A percentile compares a stretch with the other conserved stretches of the same genome.
phyloP scores from a whole-genome alignment of 768 basidiomycete species.

The Tricholoma hemisulphureum region DNA sequence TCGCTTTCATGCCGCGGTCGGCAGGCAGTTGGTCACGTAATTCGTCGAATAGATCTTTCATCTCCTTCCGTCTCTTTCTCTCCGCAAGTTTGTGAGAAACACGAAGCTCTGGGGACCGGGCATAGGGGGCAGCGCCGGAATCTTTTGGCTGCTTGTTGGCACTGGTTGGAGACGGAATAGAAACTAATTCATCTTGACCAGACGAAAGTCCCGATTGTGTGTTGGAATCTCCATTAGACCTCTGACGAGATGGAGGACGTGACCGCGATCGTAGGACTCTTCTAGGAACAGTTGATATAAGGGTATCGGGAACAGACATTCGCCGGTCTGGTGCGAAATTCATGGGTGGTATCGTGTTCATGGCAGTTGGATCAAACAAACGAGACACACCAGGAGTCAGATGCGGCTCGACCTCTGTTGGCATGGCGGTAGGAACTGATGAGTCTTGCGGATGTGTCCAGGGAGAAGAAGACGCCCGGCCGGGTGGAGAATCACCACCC shows the following conservation, averaged over 20 bases:
- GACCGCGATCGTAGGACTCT: conserved; percentile 65
- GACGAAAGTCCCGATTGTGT: conserved; percentile 37
- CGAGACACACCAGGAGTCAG: conserved; percentile 37
- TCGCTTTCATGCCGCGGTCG: conserved; percentile 92
- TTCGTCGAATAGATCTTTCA: conserved; percentile 99
- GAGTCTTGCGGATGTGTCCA: conserved; percentile 50
- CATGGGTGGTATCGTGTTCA: conserved; percentile 57
- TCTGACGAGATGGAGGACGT: conserved; percentile 67
- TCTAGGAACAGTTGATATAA: conserved; percentile 40
- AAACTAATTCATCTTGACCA: conserved; percentile 45
- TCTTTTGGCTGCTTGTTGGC: conserved; percentile 45
- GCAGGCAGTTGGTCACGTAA: conserved; percentile 89
- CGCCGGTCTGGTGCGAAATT: conserved; percentile 64
- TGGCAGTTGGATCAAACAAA: conserved; percentile 48
- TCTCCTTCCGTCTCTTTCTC: conserved; percentile 94
- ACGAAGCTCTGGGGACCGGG: conserved; percentile 90
- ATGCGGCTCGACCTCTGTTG: conserved; percentile 47
- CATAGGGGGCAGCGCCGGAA: conserved; percentile 74
- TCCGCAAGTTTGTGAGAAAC: conserved; percentile 98
- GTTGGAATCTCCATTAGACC: conserved; percentile 42
- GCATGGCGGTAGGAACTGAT: conserved; percentile 35
- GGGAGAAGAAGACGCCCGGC: conserved; percentile 64
- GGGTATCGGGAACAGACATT: conserved; percentile 71
- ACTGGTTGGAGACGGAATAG: conserved; percentile 34
- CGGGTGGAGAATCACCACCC: conserved; percentile 61